Percentiles rank a stretch among this genome's conserved stretches.
Conservation (phyloP, 495 filamentous ascomycete species). For the Podospora conica region DNA sequence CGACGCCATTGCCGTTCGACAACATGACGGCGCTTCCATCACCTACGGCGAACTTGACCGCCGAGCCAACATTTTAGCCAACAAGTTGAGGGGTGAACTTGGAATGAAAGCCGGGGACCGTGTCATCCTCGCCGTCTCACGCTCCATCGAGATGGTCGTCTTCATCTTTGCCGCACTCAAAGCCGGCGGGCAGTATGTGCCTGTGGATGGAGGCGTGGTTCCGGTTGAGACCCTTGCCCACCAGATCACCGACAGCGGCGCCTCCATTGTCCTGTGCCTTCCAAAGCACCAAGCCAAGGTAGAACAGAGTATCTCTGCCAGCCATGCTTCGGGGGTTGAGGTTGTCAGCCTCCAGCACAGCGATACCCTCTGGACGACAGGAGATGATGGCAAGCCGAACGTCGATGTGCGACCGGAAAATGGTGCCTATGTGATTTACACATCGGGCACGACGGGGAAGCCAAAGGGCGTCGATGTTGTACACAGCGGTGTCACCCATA, state of each 20-base stretch:
- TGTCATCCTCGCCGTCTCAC: constrained; percentile 26
- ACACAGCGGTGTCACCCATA: constrained; percentile 31
- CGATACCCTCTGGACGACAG: neutral
- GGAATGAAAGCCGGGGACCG: constrained; percentile 25
- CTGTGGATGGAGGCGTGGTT: constrained; percentile 34
- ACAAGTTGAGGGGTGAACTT: constrained; percentile 14
- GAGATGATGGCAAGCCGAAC: constrained; percentile 2
- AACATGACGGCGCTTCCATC: constrained; percentile 25
- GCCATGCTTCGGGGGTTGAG: neutral
- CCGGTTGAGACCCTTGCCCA: constrained; percentile 27
- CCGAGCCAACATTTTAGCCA: constrained; percentile 29
- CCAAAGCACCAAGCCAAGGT: constrained; percentile 14
- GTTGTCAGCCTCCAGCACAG: neutral
- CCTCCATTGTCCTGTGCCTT: constrained; percentile 16
- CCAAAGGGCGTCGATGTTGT: constrained; percentile 38
- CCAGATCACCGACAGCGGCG: constrained; percentile 24
- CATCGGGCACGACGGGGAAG: constrained; percentile 37
- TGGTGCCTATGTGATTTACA: constrained; percentile 40
- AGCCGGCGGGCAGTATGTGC: constrained; percentile 48
- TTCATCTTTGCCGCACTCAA: constrained; percentile 45
- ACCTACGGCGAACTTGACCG: constrained; percentile 31
- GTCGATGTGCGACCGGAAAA: constrained; percentile 22
- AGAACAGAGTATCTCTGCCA: constrained; percentile 2
- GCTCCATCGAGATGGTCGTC: constrained; percentile 36
- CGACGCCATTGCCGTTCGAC: constrained; percentile 23